A percentile compares a stretch with the other conserved stretches of the same genome.
phyloP scores from a whole-genome alignment of 805 yeast species.

The Wickerhamiella parazyma region DNA sequence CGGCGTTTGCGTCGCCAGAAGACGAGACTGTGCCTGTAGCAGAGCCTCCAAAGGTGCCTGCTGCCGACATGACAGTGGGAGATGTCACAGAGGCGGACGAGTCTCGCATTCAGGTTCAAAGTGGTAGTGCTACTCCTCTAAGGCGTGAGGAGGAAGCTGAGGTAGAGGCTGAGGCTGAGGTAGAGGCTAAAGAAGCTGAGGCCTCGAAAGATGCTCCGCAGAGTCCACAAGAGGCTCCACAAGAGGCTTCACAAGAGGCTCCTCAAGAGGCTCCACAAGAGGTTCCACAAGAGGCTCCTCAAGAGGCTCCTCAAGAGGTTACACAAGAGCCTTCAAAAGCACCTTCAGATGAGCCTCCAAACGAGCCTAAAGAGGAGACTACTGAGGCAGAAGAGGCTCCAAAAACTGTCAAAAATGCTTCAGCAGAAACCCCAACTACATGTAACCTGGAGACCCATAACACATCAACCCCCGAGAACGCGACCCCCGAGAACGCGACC shows the following conservation, averaged over 20 bases:
- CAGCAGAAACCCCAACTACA: too few species aligned
- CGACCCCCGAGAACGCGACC: too few species aligned
- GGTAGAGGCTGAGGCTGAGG: background rate
- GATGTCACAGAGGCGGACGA: background rate
- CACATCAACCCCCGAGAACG: too few species aligned
- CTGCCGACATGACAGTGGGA: slow-evolving; percentile 14
- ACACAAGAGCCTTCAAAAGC: background rate
- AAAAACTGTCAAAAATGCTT: too few species aligned
- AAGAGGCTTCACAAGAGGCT: background rate
- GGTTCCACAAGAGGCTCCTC: background rate
- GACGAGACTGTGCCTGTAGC: slow-evolving; percentile 23
- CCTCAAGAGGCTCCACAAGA: background rate
- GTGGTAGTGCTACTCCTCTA: background rate
- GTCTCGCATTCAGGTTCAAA: background rate
- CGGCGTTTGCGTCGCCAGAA: slow-evolving; percentile 28
- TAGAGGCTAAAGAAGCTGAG: background rate
- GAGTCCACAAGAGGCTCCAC: background rate
- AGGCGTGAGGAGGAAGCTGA: too few species aligned
- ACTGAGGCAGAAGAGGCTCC: too few species aligned
- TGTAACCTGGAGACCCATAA: too few species aligned
- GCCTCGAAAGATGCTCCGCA: background rate
- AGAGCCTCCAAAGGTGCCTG: slow-evolving; percentile 25
- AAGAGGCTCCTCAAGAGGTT: background rate
- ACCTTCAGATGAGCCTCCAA: too few species aligned
- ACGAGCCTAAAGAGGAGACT: too few species aligned